Base-by-base conservation (phyloP, 805 yeast species). In the Maudiozyma serrabonitensis region DNA sequence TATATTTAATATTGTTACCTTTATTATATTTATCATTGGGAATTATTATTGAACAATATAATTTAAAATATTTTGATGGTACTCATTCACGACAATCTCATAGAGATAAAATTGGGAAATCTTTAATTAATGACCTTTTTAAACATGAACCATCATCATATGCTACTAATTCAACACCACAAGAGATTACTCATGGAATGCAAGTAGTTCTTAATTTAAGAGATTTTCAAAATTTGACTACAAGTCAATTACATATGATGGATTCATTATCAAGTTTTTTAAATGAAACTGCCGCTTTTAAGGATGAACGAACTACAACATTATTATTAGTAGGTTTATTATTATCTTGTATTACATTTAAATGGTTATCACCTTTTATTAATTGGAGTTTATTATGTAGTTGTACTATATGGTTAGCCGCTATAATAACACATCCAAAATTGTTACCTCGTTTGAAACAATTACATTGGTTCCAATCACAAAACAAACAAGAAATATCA, bases 11-110 rank as follows among this genome's bases (percentile, higher is more conserved):
- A 38, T 72, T 80, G 1, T 71, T 81, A 32, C 96, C 96, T 0
- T 56, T 83, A 37, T 52, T 83, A 1, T 72, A 70, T 45, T 44
- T 86, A 3, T 56, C 84, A 31, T 70, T 75, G 49, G 81, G 80
- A 1, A 69, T 83, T 3, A 73, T 89, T 69, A 69, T 84, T 1
- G 91, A 95, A 0, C 87, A 83, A 4, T 89, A 82, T 58, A 69
- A 78, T 18, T 71, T 75, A 46, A 71, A 87, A 46, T 93, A 87
- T 61, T 93, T 93, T 0, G 18, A 35, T 3, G 16, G 18, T 4
- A 15, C 16, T 35, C 38, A n/a, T 9, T 35, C 16, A 11, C 4
- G 18, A n/a, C 16, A 15, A n/a, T 35, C 38, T 3, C 38, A 35
- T 2, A 72, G 72, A 19, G 72, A 73, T 15, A 70, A 73, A 45